Evolutionary conservation across 2,329 filamentous ascomycete genomes (phyloP).

Genomic region (Pseudogymnoascus sp.): DNA sequence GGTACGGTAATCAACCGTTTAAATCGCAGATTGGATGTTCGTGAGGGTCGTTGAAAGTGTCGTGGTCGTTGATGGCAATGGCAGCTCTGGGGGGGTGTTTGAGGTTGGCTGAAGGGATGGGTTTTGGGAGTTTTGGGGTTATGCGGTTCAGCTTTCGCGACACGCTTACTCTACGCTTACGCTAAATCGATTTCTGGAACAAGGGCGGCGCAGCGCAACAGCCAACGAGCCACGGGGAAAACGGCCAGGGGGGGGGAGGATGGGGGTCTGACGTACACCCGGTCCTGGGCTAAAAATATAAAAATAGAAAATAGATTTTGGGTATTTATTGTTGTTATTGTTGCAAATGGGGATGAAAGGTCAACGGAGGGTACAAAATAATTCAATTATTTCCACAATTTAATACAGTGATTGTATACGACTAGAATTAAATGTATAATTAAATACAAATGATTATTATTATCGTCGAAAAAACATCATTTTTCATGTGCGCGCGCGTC

Average conservation of each 20-base stretch:
- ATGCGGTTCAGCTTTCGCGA: slow-evolving; percentile 8
- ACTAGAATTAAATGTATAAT: background rate
- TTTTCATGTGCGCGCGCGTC: background rate
- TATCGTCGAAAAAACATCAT: background rate
- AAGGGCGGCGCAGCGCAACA: background rate
- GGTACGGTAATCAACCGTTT: background rate
- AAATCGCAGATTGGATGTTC: background rate
- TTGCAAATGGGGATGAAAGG: too few relatives aligned
- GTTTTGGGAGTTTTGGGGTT: slow-evolving; percentile 5
- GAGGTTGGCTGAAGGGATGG: background rate
- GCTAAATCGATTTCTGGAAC: slow-evolving; percentile 7
- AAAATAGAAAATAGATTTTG: slow-evolving; percentile 11
- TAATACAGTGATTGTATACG: background rate
- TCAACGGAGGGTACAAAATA: background rate
- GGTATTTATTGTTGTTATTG: background rate
- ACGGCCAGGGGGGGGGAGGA: background rate
- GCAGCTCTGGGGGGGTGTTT: background rate
- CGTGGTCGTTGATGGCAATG: background rate
- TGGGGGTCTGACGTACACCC: slow-evolving; percentile 2
- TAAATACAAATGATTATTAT: background rate
- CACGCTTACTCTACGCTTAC: background rate
- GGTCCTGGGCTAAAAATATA: slow-evolving; percentile 7
- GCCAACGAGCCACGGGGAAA: background rate
- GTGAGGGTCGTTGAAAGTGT: background rate
- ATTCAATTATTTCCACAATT: background rate